Percentiles rank a stretch among this genome's conserved stretches.
These are phyloP conservation scores for Vaccinium vitisidaea DNA, from an alignment of 148 eudicot genomes.

Conservation along the genomic window DNA sequence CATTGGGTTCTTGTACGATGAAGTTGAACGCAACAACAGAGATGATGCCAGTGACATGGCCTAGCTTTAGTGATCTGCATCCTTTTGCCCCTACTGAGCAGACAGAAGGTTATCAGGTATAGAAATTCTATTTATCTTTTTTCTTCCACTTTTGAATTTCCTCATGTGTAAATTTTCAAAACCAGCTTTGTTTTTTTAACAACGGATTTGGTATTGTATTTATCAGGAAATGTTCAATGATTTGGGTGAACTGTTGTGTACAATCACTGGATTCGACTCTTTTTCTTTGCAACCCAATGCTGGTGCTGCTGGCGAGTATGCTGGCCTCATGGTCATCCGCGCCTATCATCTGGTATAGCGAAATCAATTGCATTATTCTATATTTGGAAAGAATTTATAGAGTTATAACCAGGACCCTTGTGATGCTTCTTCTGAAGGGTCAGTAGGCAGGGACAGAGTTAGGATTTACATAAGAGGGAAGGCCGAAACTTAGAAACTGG, in stretches of 20 bases:
- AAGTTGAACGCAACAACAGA: slow-evolving; percentile 97
- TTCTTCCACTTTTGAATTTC: neutral
- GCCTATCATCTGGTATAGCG: slow-evolving; percentile 84
- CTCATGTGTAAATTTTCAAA: slow-evolving; percentile 1
- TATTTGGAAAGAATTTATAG: neutral
- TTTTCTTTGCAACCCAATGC: slow-evolving; percentile 98
- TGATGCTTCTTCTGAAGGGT: neutral
- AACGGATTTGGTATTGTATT: slow-evolving; percentile 7
- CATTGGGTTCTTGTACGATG: slow-evolving; percentile 98
- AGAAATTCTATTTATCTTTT: neutral
- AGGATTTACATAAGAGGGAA: too few relatives aligned
- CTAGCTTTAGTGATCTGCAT: slow-evolving; percentile 71
- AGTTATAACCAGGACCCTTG: neutral
- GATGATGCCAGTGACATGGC: slow-evolving; percentile 98
- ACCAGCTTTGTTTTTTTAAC: slow-evolving; percentile 9
- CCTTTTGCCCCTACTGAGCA: slow-evolving; percentile 94
- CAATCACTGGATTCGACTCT: slow-evolving; percentile 92
- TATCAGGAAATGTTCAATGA: slow-evolving; percentile 86
- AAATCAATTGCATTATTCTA: slow-evolving; percentile 1
- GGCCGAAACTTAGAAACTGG: too few relatives aligned
- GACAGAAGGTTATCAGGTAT: slow-evolving; percentile 88
- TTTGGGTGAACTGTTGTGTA: slow-evolving; percentile 77
- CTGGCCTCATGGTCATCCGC: slow-evolving; percentile 97
- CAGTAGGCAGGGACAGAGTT: neutral
- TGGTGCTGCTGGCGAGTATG: slow-evolving; percentile 98